Evolutionary conservation across 371 early-diverging fungal species (phyloP), one percentile per base, ranked within the genome.

Genomic region (Mucor saturninus): DNA sequence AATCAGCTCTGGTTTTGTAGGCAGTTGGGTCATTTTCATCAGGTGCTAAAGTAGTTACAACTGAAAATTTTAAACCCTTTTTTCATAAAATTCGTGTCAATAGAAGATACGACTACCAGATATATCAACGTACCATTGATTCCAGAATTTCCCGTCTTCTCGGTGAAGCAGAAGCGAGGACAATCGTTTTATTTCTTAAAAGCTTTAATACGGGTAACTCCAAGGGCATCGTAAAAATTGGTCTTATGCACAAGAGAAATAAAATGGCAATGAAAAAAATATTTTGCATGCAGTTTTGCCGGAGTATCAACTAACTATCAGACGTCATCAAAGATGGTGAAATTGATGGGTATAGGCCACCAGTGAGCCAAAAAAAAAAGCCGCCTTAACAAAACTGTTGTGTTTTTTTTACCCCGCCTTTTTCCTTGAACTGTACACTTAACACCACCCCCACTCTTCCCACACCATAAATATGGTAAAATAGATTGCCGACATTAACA

Each of bases 91-190:
- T 21, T 26, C 21, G 21, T 31, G 32, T 30, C 10, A 15, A 37
- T 56, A 40, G 57, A 31, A 59, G 54, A 57, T n/a, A 43, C 14
- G 15, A 21, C 21, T 43, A 15, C 6, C 26, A 21, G 6, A 46
- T n/a, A 35, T 59, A 45, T 54, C 43, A 26, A 31, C 3, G 21
- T 72, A 83, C 90, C 66, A 94, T 75, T 8, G 82, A 72, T 42
- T 73, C 66, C 53, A 95, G 72, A 49, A 95, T 89, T 52, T 94
- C 91, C 64, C 80, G 83, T 59, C 95, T 84, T 30, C 94, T 83
- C 2, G 92, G 94, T 4, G 93, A 93, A 7, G 87, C 87, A 3
- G 94, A 94, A 26, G 92, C 95, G 28, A 95, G 81, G 28, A 95
- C 67, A 46, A 93, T 73, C 11, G 71, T 82, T 59, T 85, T 86